Evolutionary conservation across 352 stramenopile species (phyloP).

Genomic region (Pythium apleroticum): DNA sequence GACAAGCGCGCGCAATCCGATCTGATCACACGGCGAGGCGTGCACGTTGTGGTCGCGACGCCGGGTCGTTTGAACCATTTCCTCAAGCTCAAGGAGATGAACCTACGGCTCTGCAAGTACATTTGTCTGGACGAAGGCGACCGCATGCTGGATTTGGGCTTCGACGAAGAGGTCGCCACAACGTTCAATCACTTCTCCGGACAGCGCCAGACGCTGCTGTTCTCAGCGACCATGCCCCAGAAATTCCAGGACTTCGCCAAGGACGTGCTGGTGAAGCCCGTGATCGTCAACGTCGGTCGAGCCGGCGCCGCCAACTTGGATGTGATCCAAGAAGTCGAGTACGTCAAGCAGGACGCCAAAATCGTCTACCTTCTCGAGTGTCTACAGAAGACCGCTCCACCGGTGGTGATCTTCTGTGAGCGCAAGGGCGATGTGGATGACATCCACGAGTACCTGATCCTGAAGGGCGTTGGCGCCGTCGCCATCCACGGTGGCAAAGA

Average conservation of each 20-base stretch:
- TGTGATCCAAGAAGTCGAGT: constrained; percentile 99
- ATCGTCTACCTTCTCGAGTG: constrained; percentile 99
- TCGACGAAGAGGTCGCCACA: constrained; percentile 91
- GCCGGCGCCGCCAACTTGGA: constrained; percentile 98
- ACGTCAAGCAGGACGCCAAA: constrained; percentile 98
- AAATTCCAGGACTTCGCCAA: constrained; percentile 99
- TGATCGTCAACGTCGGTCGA: constrained; percentile 98
- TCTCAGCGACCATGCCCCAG: constrained; percentile 98
- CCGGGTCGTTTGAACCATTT: constrained; percentile 96
- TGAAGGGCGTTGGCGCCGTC: constrained; percentile 96
- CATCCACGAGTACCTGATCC: constrained; percentile 98
- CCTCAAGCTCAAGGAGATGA: constrained; percentile 94
- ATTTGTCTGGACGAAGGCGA: constrained; percentile 99
- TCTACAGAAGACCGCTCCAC: constrained; percentile 98
- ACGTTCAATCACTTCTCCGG: constrained; percentile 98
- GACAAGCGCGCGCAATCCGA: constrained; percentile 92
- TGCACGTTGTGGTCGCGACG: constrained; percentile 97
- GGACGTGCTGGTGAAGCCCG: constrained; percentile 92
- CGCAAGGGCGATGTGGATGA: constrained; percentile 97
- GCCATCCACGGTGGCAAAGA: constrained; percentile 98
- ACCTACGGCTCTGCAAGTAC: constrained; percentile 94
- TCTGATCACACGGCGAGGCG: constrained; percentile 79
- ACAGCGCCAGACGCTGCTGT: constrained; percentile 98
- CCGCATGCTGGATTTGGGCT: constrained; percentile 96
- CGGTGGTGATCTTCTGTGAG: constrained; percentile 98